Evolutionary conservation across 2,329 filamentous ascomycete genomes (phyloP), one percentile per base, ranked within the genome.

Genomic region (Cladosporium austrohemisphaericum): DNA sequence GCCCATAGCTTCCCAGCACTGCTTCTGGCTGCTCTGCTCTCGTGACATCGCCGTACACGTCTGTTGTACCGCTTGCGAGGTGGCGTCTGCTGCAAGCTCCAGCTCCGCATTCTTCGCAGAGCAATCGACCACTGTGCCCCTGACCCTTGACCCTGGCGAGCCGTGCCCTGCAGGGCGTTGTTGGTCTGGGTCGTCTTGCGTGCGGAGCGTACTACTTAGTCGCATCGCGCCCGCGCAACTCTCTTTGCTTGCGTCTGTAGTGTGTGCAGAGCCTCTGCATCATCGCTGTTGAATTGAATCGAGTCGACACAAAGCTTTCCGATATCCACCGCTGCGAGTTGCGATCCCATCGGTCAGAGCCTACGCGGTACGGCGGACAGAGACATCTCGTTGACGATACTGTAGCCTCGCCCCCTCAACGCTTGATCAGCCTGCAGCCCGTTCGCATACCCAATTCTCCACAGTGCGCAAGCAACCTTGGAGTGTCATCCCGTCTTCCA

Each of bases 91-190:
- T 36, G 32, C 43, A 28, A 37, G 43, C 43, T 49, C 37, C 32
- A 29, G 41, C 46, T 49, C 46, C 46, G 46, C 46, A 49, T 49
- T 49, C 46, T 49, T 49, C 35, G 46, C 28, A 49, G 36, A 31
- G 36, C 29, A 33, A 14, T 26, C 31, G 19, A 9, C 40, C 22
- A 36, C 43, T 36, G 19, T 41, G 46, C 46, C 46, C 46, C 46
- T 49, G 46, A 49, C 38, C 46, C 46, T 41, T 49, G 46, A 23
- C 29, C 29, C 46, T 35, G 37, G 14, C 43, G 14, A 26, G 32
- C 32, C 35, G 32, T 29, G 25, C 38, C 36, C 46, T 49, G 46
- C 46, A 49, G 44, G 28, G 36, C 37, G 20, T 18, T 33, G 31
- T 46, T 35, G 31, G 31, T 28, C 41, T 23, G 28, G 35, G 45